Percentiles rank a stretch among this genome's conserved stretches.
Conservation (phyloP, 768 basidiomycete species). For the Termitomyces sp. region DNA sequence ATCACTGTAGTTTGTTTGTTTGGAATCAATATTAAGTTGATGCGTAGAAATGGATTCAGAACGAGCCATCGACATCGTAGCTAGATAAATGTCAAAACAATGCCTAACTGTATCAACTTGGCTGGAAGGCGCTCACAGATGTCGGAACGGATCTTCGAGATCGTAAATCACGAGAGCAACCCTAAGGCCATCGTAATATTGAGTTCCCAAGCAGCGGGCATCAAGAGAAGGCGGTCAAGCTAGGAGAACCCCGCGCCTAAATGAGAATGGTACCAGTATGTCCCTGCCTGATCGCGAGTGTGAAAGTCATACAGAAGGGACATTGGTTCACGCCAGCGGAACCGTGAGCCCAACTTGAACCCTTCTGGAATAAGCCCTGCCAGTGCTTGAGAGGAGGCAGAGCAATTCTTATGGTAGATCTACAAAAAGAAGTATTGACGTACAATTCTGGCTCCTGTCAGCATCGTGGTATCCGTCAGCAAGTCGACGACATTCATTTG, state of each 20-base stretch:
- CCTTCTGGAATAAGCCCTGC: constrained; percentile 4
- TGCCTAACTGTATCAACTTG: background rate
- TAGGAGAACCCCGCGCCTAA: background rate
- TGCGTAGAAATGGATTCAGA: background rate
- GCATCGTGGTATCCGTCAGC: constrained; percentile 4
- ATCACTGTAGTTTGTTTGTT: background rate
- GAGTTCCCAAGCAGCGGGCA: background rate
- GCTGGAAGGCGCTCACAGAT: background rate
- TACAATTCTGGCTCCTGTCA: constrained; percentile 4
- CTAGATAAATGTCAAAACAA: background rate
- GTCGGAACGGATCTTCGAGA: constrained; percentile 1
- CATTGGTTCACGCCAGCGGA: background rate
- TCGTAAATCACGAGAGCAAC: constrained; percentile 2
- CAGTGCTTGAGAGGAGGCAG: background rate
- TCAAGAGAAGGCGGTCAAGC: background rate
- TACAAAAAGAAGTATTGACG: background rate
- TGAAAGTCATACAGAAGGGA: background rate
- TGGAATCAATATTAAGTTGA: background rate
- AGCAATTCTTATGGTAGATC: background rate
- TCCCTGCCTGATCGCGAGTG: background rate
- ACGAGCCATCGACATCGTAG: constrained; percentile 7
- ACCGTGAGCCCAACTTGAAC: constrained; percentile 5
- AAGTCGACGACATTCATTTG: constrained; percentile 1
- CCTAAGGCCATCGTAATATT: constrained; percentile 9
- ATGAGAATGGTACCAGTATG: constrained; percentile 9